A percentile compares a stretch with the other conserved stretches of the same genome.
Evolutionary conservation across 139 green algal species (phyloP).

Genomic region (Auxenochlorella protothecoides): DNA sequence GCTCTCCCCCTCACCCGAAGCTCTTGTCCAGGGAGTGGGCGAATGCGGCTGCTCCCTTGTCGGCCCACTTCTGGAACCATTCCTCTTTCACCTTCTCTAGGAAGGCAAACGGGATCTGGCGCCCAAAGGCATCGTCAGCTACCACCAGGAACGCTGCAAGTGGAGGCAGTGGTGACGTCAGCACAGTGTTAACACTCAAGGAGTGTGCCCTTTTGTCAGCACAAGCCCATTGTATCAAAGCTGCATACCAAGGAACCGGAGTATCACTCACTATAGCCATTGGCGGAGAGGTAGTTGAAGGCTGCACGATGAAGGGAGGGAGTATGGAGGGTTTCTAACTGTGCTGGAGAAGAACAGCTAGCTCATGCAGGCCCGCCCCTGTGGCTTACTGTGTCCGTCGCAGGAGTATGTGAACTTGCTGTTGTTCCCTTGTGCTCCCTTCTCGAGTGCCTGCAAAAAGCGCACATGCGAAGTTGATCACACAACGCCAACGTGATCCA

Average conservation of each 20-base stretch:
- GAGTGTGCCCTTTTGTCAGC: neutral
- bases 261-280: slow-evolving; percentile 22
- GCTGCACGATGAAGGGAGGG: slow-evolving; percentile 2
- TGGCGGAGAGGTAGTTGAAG: slow-evolving; percentile 34
- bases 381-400: slow-evolving; percentile 30
- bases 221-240: too few species aligned
- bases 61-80: slow-evolving; percentile 57
- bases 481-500: too few species aligned
- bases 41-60: slow-evolving; percentile 47
- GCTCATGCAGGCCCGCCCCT: neutral
- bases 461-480: too few species aligned
- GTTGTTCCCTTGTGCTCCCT: slow-evolving; percentile 36
- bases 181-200: too few species aligned
- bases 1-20: slow-evolving; percentile 40
- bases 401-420: slow-evolving; percentile 52
- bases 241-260: too few species aligned
- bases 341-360: neutral
- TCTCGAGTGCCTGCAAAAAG: slow-evolving; percentile 33
- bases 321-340: neutral
- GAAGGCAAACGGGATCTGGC: slow-evolving; percentile 91
- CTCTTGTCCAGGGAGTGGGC: slow-evolving; percentile 72
- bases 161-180: too few species aligned
- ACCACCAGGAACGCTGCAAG: slow-evolving; percentile 77
- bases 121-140: slow-evolving; percentile 78
- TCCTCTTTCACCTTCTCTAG: slow-evolving; percentile 66